Evolutionary conservation across 2,329 filamentous ascomycete genomes (phyloP).

Genomic region (Colletotrichum australisinense): DNA sequence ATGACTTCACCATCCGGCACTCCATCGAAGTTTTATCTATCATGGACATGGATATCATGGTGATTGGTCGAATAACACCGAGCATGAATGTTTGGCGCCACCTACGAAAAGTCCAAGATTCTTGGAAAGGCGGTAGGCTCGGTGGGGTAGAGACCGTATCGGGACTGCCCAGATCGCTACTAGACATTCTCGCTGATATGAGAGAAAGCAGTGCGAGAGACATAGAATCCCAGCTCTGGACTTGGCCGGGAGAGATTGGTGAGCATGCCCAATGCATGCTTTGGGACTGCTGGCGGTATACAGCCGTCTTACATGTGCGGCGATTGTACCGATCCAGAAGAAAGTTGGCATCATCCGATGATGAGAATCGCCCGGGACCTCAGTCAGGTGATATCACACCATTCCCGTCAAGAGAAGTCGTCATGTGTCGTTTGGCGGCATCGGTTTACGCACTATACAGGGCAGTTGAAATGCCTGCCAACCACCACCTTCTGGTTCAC

Average conservation of each 20-base stretch:
- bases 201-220: conserved; percentile 11
- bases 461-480: conserved; percentile 29
- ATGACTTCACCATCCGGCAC: conserved; percentile 19
- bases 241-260: conserved; percentile 42
- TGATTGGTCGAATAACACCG: conserved; percentile 27
- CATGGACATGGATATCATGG: conserved; percentile 36
- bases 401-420: conserved; percentile 33
- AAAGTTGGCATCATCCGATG: neutral
- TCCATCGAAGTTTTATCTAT: conserved; percentile 34
- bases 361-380: neutral
- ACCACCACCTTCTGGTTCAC: conserved; percentile 37
- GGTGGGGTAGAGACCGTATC: conserved; percentile 44
- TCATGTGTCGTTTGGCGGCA: conserved; percentile 41
- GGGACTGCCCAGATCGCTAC: conserved; percentile 41
- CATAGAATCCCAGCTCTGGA: conserved; percentile 36
- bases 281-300: conserved; percentile 43
- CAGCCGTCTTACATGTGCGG: conserved; percentile 40
- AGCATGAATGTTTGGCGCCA: conserved; percentile 34
- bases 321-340: conserved; percentile 9
- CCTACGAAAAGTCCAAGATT: conserved; percentile 27
- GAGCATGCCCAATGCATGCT: conserved; percentile 42
- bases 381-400: neutral
- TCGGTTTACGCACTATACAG: conserved; percentile 40
- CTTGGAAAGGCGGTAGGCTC: conserved; percentile 20
- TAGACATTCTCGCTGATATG: conserved; percentile 42